A percentile compares a stretch with the other conserved stretches of the same genome.
Conservation (phyloP, 345 rosid species). For the Orychophragmus violaceus region DNA sequence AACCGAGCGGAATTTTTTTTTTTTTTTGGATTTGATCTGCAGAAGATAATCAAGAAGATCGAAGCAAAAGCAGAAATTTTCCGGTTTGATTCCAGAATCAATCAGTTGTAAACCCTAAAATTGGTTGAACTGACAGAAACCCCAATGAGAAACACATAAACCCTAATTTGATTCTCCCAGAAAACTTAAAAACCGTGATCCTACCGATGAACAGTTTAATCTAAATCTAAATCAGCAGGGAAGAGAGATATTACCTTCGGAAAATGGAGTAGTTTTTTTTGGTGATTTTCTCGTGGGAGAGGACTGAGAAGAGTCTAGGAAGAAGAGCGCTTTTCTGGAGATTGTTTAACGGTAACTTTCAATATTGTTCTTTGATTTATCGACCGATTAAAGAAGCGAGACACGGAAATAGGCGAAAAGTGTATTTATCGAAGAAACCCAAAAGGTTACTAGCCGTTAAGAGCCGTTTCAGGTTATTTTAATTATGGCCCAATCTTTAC, state of each 20-base stretch:
- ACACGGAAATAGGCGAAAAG: not conserved
- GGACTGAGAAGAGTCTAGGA: not conserved
- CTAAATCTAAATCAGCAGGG: not conserved
- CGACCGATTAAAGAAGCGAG: not conserved
- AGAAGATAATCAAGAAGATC: too few relatives aligned
- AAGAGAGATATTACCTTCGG: not conserved
- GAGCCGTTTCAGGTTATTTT: slow-evolving; percentile 13
- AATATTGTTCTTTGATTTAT: not conserved
- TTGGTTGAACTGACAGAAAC: not conserved
- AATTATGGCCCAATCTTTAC: not conserved
- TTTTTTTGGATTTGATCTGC: not conserved
- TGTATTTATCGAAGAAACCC: not conserved
- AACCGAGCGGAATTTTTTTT: too few relatives aligned
- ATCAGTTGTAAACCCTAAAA: slow-evolving; percentile 3
- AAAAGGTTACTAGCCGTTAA: slow-evolving; percentile 17
- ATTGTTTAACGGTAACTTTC: slow-evolving; percentile 19
- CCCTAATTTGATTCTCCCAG: not conserved
- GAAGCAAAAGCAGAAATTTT: too few relatives aligned
- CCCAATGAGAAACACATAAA: not conserved
- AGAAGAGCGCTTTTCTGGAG: slow-evolving; percentile 16
- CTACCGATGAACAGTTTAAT: not conserved
- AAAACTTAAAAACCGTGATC: not conserved
- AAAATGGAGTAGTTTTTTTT: not conserved
- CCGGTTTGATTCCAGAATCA: not conserved
- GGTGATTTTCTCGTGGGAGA: slow-evolving; percentile 5